phyloP scores from a whole-genome alignment of 2,329 filamentous ascomycete species.

The Harringtonia lauricola region DNA sequence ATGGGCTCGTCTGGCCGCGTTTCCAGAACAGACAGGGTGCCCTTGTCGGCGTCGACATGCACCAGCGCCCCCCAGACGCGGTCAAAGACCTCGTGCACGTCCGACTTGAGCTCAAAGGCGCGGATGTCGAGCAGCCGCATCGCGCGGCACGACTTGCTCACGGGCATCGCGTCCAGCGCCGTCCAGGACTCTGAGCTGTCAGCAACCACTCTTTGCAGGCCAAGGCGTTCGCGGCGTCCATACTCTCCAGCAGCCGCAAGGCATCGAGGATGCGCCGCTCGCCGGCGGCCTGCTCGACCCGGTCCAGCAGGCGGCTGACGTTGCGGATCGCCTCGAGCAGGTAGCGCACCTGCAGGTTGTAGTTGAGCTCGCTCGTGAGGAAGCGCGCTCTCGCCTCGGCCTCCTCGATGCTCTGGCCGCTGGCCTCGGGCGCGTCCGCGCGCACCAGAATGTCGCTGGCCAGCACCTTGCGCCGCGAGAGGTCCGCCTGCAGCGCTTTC shows the following conservation, averaged over 20 bases:
- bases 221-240: slow-evolving; percentile 11
- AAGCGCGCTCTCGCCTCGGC: slow-evolving; percentile 46
- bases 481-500: slow-evolving; percentile 74
- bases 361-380: slow-evolving; percentile 44
- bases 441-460: slow-evolving; percentile 73
- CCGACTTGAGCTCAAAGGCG: slow-evolving; percentile 53
- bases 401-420: slow-evolving; percentile 39
- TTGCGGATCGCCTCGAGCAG: slow-evolving; percentile 40
- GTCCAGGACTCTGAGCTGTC: too few relatives aligned
- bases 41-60: slow-evolving; percentile 43
- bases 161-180: slow-evolving; percentile 46
- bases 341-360: slow-evolving; percentile 43
- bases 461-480: slow-evolving; percentile 66
- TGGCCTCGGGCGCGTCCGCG: slow-evolving; percentile 51
- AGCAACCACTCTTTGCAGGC: neutral
- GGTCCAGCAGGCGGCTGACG: slow-evolving; percentile 49
- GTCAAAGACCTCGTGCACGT: slow-evolving; percentile 55
- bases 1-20: slow-evolving; percentile 40
- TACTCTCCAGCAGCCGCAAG: slow-evolving; percentile 44
- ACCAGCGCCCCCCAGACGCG: slow-evolving; percentile 63
- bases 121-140: slow-evolving; percentile 55
- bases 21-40: slow-evolving; percentile 44
- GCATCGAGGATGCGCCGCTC: slow-evolving; percentile 46
- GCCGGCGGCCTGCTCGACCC: slow-evolving; percentile 46
- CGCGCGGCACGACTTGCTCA: slow-evolving; percentile 49